These are phyloP conservation scores for Dendrobium nobile DNA, from an alignment of 106 monocot genomes.

Conservation along the genomic window DNA sequence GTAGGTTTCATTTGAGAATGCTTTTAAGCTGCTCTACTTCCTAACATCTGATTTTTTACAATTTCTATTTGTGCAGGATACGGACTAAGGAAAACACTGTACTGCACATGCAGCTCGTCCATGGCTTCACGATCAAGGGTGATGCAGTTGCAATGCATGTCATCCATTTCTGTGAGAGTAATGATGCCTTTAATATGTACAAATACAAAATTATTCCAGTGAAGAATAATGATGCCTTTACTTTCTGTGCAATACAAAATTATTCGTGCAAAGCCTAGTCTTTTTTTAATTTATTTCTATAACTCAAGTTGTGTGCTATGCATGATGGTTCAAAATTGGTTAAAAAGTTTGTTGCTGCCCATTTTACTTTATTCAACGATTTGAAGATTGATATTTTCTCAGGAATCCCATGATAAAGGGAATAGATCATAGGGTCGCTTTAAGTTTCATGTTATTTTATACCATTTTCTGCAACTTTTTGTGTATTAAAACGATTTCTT, in stretches of 20 bases:
- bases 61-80: conserved; percentile 2
- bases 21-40: background rate
- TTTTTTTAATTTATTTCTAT: background rate
- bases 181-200: background rate
- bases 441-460: background rate
- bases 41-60: background rate
- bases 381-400: background rate
- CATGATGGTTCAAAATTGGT: background rate
- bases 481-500: background rate
- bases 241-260: background rate
- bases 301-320: background rate
- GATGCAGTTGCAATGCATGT: background rate
- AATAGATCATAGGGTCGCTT: background rate
- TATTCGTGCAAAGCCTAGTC: background rate
- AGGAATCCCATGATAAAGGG: background rate
- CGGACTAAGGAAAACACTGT: background rate
- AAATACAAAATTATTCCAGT: background rate
- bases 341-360: background rate
- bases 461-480: background rate
- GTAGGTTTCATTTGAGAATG: background rate
- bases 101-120: background rate
- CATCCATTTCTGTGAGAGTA: conserved; percentile 4
- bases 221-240: background rate
- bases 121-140: conserved; percentile 3
- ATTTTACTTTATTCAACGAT: background rate